phyloP scores from a whole-genome alignment of 2,329 filamentous ascomycete genomes.

The Periconia digitata region DNA sequence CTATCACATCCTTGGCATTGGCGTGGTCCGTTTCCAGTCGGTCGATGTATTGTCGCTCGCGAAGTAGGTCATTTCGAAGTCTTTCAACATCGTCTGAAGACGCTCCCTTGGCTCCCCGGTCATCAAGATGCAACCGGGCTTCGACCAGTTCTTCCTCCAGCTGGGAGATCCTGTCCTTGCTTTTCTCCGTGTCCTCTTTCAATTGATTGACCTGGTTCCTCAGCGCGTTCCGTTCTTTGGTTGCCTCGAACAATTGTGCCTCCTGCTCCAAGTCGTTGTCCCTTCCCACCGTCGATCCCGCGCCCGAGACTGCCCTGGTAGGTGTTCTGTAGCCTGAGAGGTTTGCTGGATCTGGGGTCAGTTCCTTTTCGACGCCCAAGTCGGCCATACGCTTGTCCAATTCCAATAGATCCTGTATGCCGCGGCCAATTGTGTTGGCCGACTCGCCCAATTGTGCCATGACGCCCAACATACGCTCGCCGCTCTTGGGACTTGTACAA shows the following conservation, averaged over 20 bases:
- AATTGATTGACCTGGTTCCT: conserved; percentile 44
- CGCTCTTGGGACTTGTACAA: conserved; percentile 51
- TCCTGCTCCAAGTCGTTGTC: conserved; percentile 53
- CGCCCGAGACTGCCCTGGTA: conserved; percentile 32
- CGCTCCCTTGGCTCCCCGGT: conserved; percentile 38
- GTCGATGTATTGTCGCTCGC: conserved; percentile 53
- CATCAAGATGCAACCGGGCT: conserved; percentile 49
- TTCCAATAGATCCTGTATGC: conserved; percentile 44
- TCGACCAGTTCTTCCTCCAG: conserved; percentile 53
- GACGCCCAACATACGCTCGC: conserved; percentile 50
- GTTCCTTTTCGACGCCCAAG: conserved; percentile 37
- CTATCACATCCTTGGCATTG: conserved; percentile 46
- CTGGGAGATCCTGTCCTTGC: conserved; percentile 45
- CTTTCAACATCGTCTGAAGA: conserved; percentile 48
- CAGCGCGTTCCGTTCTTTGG: conserved; percentile 49
- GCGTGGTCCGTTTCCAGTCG: conserved; percentile 52
- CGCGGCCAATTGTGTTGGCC: conserved; percentile 42
- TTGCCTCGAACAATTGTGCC: conserved; percentile 52
- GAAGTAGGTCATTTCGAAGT: conserved; percentile 47
- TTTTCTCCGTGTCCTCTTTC: conserved; percentile 46
- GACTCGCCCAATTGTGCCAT: conserved; percentile 41
- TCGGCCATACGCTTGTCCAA: conserved; percentile 39
- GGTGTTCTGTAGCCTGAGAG: conserved; percentile 37
- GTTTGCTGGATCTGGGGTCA: conserved; percentile 33
- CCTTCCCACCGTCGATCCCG: conserved; percentile 31